Evolutionary conservation across 2,329 filamentous ascomycete species (phyloP).

Genomic region (Stromatinia cepivora): DNA sequence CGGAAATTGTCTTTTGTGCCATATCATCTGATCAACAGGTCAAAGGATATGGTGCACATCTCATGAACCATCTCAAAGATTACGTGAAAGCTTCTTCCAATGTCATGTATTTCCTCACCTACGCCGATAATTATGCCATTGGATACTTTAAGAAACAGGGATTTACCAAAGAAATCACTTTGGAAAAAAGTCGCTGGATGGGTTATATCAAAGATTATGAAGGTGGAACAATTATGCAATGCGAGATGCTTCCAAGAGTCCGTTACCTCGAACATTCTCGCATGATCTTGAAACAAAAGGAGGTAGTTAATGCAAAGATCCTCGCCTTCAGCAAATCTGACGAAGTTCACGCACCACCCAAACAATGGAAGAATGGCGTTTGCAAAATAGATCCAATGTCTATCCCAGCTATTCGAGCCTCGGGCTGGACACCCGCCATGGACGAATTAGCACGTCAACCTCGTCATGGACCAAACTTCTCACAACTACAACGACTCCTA

Average conservation of each 20-base stretch:
- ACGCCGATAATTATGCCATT: conserved; percentile 98
- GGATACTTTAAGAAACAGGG: conserved; percentile 99
- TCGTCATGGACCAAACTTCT: conserved; percentile 94
- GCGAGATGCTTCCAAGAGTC: conserved; percentile 91
- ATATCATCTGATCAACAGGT: conserved; percentile 98
- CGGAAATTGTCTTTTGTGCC: conserved; percentile 98
- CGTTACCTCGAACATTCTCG: conserved; percentile 90
- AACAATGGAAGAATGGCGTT: conserved; percentile 78
- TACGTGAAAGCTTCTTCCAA: conserved; percentile 96
- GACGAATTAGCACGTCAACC: conserved; percentile 93
- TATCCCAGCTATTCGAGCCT: conserved; percentile 85
- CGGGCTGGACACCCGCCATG: conserved; percentile 97
- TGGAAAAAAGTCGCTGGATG: conserved; percentile 93
- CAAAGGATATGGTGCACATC: conserved; percentile 94
- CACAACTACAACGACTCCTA: conserved; percentile 85
- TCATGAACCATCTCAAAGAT: conserved; percentile 97
- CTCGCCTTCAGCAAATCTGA: conserved; percentile 87
- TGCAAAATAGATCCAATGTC: conserved; percentile 78
- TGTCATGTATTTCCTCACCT: conserved; percentile 98
- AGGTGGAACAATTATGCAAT: conserved; percentile 99
- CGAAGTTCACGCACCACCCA: conserved; percentile 80
- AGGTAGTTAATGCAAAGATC: conserved; percentile 92
- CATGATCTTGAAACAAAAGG: conserved; percentile 97
- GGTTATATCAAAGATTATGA: conserved; percentile 99
- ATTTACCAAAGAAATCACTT: conserved; percentile 96